Base-by-base conservation (phyloP, 1,139 yeast species). In the Suhomyces ambrosiae region DNA sequence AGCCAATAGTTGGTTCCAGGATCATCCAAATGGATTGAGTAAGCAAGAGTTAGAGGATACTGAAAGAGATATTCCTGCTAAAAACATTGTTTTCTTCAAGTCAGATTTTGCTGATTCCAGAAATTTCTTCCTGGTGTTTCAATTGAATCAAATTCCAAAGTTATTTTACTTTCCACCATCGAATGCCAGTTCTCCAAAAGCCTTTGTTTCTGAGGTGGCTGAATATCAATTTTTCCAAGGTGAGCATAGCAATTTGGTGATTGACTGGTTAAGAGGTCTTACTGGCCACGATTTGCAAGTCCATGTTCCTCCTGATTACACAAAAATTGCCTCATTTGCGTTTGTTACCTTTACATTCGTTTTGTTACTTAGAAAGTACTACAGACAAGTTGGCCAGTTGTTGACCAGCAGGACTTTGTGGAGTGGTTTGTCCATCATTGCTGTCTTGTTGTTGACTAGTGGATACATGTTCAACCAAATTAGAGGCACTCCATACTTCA, bases 381-480 rank as follows among this genome's bases (percentile, higher is more conserved):
- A 45, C 38, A 71, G 65, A 45, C 76, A 77, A 45, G 49, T 65
- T 11, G 35, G 44, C n/a, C 32, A 47, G 7, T 26, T 65, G 8
- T 17, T 64, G 16, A 44, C 57, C 7, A 64, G 72, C 15, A 60
- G 58, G 31, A 26, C 54, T 21, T 53, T 84, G 35, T 88, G 96
- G 96, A 82, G 84, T 33, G 75, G 79, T 4, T 40, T 74, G 11
- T 71, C 86, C 3, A 66, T 86, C 15, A 67, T 85, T 30, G 54
- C 77, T 10, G 74, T 87, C 18, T 69, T 90, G 45, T 65, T 89
- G 52, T 86, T 90, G 68, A 82, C 79, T 36, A 74, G 94, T 9
- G 98, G 98, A 11, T 86, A 89, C 63, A 92, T 92, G 98, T 92
- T 80, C 74, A 89, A 88, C 60, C 79, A 80, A 51, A 92, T 92